Conservation (phyloP, 345 rosid species). For the Eutrema yunnanense region DNA sequence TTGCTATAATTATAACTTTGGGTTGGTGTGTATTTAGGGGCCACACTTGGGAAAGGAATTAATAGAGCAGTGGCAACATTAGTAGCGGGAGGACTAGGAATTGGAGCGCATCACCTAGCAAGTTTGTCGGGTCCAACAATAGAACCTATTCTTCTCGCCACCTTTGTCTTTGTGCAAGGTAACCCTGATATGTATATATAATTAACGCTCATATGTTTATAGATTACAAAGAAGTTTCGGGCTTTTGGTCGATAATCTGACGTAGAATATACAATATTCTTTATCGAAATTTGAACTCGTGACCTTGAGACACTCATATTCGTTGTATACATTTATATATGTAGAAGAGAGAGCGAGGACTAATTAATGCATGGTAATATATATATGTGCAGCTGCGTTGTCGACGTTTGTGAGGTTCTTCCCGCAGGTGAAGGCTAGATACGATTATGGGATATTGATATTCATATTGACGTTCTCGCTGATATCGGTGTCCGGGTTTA, state of each 20-base stretch:
- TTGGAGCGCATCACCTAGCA: constrained; percentile 66
- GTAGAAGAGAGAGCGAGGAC: background rate
- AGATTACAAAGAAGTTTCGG: background rate
- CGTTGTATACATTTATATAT: background rate
- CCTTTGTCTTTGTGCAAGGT: constrained; percentile 67
- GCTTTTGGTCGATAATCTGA: background rate
- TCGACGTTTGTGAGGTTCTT: constrained; percentile 51
- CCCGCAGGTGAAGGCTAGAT: constrained; percentile 53
- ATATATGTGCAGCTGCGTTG: constrained; percentile 43
- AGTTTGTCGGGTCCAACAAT: constrained; percentile 41
- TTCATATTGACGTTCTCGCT: constrained; percentile 79
- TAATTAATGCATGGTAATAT: background rate
- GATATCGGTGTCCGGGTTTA: constrained; percentile 66
- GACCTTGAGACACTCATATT: background rate
- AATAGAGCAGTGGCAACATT: constrained; percentile 74
- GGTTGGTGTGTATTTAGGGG: constrained; percentile 25
- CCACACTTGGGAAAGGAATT: constrained; percentile 65
- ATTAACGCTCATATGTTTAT: background rate
- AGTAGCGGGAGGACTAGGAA: constrained; percentile 56
- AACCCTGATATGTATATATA: background rate
- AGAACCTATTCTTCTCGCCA: constrained; percentile 57
- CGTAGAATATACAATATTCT: background rate
- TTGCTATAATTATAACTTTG: background rate
- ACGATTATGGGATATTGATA: constrained; percentile 68
- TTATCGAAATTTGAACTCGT: background rate